These are phyloP conservation scores for Mycena polygramma DNA, from an alignment of 768 basidiomycete genomes.

Conservation along the genomic window DNA sequence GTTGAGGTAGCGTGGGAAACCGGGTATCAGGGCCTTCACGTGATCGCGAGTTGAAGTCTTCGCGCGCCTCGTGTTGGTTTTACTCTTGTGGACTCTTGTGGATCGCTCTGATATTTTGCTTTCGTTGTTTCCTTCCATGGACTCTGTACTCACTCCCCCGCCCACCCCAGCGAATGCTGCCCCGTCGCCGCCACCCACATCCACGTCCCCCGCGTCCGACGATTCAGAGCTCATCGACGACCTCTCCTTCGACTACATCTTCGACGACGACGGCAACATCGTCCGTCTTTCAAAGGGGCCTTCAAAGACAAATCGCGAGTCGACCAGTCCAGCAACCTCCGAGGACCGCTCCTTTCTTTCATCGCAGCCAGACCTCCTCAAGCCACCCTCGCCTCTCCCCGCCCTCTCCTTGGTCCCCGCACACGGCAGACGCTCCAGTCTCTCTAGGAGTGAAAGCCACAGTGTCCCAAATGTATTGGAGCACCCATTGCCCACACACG, in stretches of 20 bases:
- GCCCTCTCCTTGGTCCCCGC: conserved; percentile 25
- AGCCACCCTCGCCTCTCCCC: conserved; percentile 40
- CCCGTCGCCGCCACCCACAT: conserved; percentile 42
- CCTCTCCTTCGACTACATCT: conserved; percentile 76
- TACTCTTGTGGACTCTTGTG: no score
- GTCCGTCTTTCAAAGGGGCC: conserved; percentile 69
- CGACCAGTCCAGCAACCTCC: conserved; percentile 59
- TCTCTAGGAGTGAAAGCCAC: conserved; percentile 45
- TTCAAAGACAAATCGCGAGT: conserved; percentile 56
- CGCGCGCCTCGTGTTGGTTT: no score
- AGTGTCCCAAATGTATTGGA: conserved; percentile 43
- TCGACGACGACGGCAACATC: conserved; percentile 66
- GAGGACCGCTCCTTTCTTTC: conserved; percentile 51
- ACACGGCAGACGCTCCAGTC: conserved; percentile 44
- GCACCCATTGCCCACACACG: conserved; percentile 35
- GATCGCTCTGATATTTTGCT: neutral
- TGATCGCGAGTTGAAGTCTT: no score
- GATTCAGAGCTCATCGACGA: conserved; percentile 71
- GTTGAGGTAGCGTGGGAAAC: no score
- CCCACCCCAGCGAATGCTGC: conserved; percentile 37
- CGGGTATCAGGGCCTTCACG: no score
- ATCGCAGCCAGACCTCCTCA: conserved; percentile 53
- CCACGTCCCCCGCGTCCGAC: conserved; percentile 60
- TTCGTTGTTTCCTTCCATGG: conserved; percentile 22
- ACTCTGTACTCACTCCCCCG: conserved; percentile 8